Evolutionary conservation across 148 eudicot genomes (phyloP).

Genomic region (Silene latifolia): DNA sequence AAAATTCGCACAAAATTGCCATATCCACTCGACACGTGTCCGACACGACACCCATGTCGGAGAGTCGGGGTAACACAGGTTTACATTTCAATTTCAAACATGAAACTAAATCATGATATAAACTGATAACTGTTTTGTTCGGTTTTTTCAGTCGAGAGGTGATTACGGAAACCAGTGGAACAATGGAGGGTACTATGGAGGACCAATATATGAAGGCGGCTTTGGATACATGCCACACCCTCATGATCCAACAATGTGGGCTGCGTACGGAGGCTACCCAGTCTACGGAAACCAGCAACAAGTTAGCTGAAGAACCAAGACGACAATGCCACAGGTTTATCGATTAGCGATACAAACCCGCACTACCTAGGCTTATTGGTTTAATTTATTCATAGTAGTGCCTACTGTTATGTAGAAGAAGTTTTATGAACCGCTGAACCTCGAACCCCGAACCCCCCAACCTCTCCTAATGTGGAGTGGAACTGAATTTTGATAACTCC

Average conservation of each 20-base stretch:
- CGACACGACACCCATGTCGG: too few relatives aligned
- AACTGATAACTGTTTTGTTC: background rate
- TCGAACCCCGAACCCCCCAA: constrained; percentile 38
- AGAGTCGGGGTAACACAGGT: too few relatives aligned
- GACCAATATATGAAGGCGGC: constrained; percentile 67
- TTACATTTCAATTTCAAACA: too few relatives aligned
- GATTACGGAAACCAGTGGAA: constrained; percentile 77
- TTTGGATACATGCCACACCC: constrained; percentile 77
- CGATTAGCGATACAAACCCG: constrained; percentile 16
- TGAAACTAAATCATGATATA: too few relatives aligned
- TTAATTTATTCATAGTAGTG: constrained; percentile 37
- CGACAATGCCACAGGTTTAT: constrained; percentile 16
- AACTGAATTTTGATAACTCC: constrained; percentile 66
- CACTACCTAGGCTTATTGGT: constrained; percentile 41
- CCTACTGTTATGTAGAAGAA: constrained; percentile 39
- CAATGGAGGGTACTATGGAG: constrained; percentile 72
- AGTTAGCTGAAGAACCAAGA: constrained; percentile 47
- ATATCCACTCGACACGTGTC: too few relatives aligned
- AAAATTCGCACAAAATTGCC: too few relatives aligned
- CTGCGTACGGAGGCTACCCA: constrained; percentile 78
- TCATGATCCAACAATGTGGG: constrained; percentile 88
- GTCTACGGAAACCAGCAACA: constrained; percentile 74
- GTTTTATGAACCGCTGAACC: constrained; percentile 28
- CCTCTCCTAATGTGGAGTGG: constrained; percentile 47
- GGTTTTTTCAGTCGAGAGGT: constrained; percentile 51